These are phyloP conservation scores for Blastomyces parvus DNA, from an alignment of 2,329 filamentous ascomycete species.

Conservation along the genomic window DNA sequence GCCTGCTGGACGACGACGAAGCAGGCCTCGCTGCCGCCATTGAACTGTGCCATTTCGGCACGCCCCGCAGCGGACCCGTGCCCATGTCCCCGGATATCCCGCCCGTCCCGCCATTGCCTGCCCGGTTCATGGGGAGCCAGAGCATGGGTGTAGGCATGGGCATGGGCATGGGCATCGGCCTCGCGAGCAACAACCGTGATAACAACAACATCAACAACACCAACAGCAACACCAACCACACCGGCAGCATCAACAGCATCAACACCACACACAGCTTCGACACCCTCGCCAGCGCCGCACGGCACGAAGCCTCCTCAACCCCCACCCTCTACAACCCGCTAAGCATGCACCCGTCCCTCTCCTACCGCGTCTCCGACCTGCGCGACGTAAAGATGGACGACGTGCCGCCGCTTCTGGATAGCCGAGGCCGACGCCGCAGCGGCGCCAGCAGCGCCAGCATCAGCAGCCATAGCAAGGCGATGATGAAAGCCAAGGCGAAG, in stretches of 20 bases:
- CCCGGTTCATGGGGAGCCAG: constrained; percentile 57
- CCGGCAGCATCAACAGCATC: constrained; percentile 22
- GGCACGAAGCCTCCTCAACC: constrained; percentile 23
- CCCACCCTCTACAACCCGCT: constrained; percentile 35
- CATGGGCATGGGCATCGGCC: not conserved
- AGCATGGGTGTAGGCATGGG: constrained; percentile 37
- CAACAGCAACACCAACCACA: constrained; percentile 6
- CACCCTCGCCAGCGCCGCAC: constrained; percentile 23
- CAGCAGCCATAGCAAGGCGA: too few species aligned
- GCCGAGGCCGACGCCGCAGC: not conserved
- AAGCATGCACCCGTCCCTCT: constrained; percentile 37
- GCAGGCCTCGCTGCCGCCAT: constrained; percentile 82
- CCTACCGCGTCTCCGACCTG: constrained; percentile 42
- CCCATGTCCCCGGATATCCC: constrained; percentile 64
- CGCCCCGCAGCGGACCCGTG: constrained; percentile 56
- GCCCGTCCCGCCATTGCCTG: constrained; percentile 77
- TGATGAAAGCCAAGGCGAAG: constrained; percentile 21
- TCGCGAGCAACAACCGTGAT: constrained; percentile 43
- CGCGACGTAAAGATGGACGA: constrained; percentile 61
- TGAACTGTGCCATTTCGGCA: constrained; percentile 80
- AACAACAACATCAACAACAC: constrained; percentile 34
- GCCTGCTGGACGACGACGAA: constrained; percentile 64
- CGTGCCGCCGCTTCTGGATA: constrained; percentile 47
- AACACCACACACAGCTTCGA: constrained; percentile 15
- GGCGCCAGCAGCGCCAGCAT: constrained; percentile 27